These are phyloP conservation scores for Aureobasidium leucospermi DNA, from an alignment of 2,329 filamentous ascomycete species.

Conservation along the genomic window DNA sequence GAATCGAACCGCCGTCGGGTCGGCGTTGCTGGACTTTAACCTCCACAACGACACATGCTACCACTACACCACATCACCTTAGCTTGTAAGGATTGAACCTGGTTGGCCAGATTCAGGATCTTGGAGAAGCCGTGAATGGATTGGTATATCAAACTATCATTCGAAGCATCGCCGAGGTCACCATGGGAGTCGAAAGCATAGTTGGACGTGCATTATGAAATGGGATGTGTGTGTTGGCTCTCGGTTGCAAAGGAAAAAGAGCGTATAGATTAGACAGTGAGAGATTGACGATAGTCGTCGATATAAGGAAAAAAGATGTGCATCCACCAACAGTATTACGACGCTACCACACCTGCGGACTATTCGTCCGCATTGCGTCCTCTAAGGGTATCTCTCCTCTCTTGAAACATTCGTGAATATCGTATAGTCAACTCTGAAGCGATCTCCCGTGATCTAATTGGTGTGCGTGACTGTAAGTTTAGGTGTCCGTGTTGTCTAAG, in stretches of 20 bases:
- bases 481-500: too few relatives aligned
- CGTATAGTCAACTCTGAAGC: not conserved
- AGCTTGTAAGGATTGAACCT: constrained; percentile 2
- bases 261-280: too few relatives aligned
- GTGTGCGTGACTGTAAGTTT: too few relatives aligned
- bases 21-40: constrained; percentile 4
- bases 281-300: not conserved
- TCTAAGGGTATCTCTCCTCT: constrained; percentile 6
- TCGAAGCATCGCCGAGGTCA: too few relatives aligned
- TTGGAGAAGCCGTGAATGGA: not conserved
- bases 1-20: constrained; percentile 11
- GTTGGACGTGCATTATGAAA: too few relatives aligned
- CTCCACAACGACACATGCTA: constrained; percentile 10
- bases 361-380: not conserved
- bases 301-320: not conserved
- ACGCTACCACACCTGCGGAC: not conserved
- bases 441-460: too few relatives aligned
- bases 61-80: constrained; percentile 10
- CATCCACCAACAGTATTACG: not conserved
- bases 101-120: constrained; percentile 11
- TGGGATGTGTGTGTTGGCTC: too few relatives aligned
- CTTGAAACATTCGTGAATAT: not conserved
- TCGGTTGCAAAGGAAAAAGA: too few relatives aligned
- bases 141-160: accelerated
- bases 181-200: too few relatives aligned